These are phyloP conservation scores for Ascocoryne sarcoides DNA, from an alignment of 2,329 filamentous ascomycete genomes.

Conservation along the genomic window DNA sequence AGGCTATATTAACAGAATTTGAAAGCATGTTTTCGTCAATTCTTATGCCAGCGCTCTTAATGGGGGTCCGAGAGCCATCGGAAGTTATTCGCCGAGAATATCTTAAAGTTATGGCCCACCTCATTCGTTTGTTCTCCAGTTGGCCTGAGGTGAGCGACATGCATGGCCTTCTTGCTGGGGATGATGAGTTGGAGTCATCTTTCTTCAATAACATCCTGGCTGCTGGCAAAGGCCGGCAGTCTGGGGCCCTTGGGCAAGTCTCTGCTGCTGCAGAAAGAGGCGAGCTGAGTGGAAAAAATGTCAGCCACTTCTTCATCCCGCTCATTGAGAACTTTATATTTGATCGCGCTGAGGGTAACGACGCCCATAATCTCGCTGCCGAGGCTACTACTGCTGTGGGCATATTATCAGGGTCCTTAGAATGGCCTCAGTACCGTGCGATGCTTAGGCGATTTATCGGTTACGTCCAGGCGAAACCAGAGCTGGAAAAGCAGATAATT, in stretches of 20 bases:
- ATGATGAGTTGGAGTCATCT: slow-evolving; percentile 51
- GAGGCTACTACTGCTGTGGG: slow-evolving; percentile 79
- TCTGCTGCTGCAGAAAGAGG: slow-evolving; percentile 56
- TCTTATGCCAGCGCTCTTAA: slow-evolving; percentile 67
- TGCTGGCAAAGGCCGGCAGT: slow-evolving; percentile 76
- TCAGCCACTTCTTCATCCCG: slow-evolving; percentile 81
- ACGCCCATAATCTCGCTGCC: slow-evolving; percentile 79
- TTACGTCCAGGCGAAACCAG: slow-evolving; percentile 71
- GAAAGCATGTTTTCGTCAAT: slow-evolving; percentile 51
- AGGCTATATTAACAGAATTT: slow-evolving; percentile 33
- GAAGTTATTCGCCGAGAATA: slow-evolving; percentile 81
- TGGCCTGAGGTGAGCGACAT: slow-evolving; percentile 71
- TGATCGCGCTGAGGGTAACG: slow-evolving; percentile 60
- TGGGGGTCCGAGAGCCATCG: slow-evolving; percentile 67
- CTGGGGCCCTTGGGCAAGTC: slow-evolving; percentile 73
- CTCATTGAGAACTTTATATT: slow-evolving; percentile 92
- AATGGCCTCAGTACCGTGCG: slow-evolving; percentile 85
- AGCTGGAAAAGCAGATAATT: slow-evolving; percentile 78
- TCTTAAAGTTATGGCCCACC: slow-evolving; percentile 66
- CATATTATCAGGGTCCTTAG: slow-evolving; percentile 62
- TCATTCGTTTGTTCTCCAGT: slow-evolving; percentile 61
- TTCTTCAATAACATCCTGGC: slow-evolving; percentile 93
- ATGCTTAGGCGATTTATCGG: slow-evolving; percentile 76
- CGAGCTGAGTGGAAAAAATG: slow-evolving; percentile 64
- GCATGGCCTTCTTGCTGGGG: slow-evolving; percentile 55